Conservation (phyloP, 768 basidiomycete genomes). For the Paxillus rubicundulus region DNA sequence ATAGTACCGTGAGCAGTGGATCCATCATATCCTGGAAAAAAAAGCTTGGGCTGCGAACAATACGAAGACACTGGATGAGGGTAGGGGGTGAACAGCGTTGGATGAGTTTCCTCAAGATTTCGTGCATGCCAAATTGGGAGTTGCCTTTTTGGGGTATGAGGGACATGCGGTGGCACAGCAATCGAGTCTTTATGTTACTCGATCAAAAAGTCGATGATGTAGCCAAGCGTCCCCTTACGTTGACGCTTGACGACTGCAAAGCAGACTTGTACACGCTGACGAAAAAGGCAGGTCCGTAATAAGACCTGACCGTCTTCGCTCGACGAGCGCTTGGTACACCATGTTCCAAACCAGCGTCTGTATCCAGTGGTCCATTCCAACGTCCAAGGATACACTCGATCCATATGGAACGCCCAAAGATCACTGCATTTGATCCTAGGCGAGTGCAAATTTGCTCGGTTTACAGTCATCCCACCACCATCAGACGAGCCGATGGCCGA, state of each 20-base stretch:
- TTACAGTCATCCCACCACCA: neutral
- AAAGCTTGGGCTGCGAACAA: slow-evolving; percentile 1
- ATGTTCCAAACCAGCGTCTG: too few relatives aligned
- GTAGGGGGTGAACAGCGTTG: neutral
- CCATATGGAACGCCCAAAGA: neutral
- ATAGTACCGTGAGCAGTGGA: slow-evolving; percentile 17
- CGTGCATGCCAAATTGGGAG: slow-evolving; percentile 15
- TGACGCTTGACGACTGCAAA: too few relatives aligned
- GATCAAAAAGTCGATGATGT: slow-evolving; percentile 12
- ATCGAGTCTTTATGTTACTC: slow-evolving; percentile 30
- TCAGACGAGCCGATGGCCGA: neutral
- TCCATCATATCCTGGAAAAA: slow-evolving; percentile 17
- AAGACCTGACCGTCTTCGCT: too few relatives aligned
- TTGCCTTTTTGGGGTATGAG: slow-evolving; percentile 26
- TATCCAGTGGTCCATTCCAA: too few relatives aligned
- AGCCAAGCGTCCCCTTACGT: too few relatives aligned
- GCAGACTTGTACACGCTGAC: too few relatives aligned
- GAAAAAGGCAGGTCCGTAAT: too few relatives aligned
- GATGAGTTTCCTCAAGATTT: slow-evolving; percentile 6
- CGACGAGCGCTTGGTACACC: too few relatives aligned
- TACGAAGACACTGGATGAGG: slow-evolving; percentile 15
- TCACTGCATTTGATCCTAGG: neutral
- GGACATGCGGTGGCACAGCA: slow-evolving; percentile 29
- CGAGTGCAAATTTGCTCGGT: neutral
- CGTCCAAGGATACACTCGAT: too few relatives aligned